These are phyloP conservation scores for Daedaleopsis nitida DNA, from an alignment of 768 basidiomycete species.

Conservation along the genomic window DNA sequence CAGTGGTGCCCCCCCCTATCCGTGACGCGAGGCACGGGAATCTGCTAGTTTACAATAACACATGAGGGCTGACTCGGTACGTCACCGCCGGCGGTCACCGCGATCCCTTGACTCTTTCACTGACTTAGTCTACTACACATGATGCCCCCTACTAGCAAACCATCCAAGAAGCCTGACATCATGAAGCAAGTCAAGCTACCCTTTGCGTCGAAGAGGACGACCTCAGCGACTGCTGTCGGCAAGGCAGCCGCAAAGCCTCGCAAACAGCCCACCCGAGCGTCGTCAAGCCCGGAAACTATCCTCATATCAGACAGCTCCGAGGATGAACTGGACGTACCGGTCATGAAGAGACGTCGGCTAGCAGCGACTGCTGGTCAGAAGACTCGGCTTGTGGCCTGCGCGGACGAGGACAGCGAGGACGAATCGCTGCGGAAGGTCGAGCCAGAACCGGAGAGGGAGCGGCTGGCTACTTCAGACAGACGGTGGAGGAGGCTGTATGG, in stretches of 20 bases:
- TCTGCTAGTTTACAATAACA: too few species aligned
- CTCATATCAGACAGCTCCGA: constrained; percentile 12
- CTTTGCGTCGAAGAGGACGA: constrained; percentile 14
- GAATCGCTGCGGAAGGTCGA: background rate
- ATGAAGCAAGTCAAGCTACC: constrained; percentile 18
- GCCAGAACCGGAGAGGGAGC: constrained; percentile 11
- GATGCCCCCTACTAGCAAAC: too few species aligned
- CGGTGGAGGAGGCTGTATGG: constrained; percentile 52
- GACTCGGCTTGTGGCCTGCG: background rate
- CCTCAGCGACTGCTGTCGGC: constrained; percentile 2
- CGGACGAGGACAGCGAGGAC: background rate
- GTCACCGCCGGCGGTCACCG: too few species aligned
- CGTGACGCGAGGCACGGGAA: too few species aligned
- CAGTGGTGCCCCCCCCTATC: too few species aligned
- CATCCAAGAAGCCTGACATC: background rate
- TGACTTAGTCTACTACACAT: too few species aligned
- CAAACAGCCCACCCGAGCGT: background rate
- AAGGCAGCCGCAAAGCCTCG: background rate
- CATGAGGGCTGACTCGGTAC: too few species aligned
- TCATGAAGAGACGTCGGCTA: constrained; percentile 6
- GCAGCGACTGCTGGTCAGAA: background rate
- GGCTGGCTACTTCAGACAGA: constrained; percentile 10
- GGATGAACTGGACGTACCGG: constrained; percentile 1
- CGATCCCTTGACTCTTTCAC: too few species aligned
- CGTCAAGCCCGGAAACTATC: constrained; percentile 12